Evolutionary conservation across 495 filamentous ascomycete genomes (phyloP).

Genomic region (Glarea lozoyensis): DNA sequence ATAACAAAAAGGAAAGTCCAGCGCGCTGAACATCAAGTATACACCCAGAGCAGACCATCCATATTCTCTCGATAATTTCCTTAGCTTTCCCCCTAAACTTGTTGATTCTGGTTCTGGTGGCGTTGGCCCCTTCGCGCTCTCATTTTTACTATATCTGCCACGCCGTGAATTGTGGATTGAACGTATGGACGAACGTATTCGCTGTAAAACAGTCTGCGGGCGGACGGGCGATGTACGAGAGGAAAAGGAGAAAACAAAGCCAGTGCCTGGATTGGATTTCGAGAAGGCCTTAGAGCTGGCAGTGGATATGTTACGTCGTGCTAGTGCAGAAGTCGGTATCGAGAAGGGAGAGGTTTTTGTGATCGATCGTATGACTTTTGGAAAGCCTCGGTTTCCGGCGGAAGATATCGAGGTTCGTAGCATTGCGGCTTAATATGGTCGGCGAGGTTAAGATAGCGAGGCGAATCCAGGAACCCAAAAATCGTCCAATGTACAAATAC

Average conservation of each 20-base stretch:
- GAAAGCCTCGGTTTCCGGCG: conserved; percentile 5
- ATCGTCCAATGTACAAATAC: conserved; percentile 1
- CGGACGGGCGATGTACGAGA: conserved; percentile 4
- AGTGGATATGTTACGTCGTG: conserved; percentile 8
- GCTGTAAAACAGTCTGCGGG: conserved; percentile 5
- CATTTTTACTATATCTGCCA: conserved; percentile 4
- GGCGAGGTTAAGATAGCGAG: neutral
- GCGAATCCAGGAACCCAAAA: too few species aligned
- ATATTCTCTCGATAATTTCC: conserved; percentile 84
- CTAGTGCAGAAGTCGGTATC: conserved; percentile 2
- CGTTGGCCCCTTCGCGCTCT: conserved; percentile 2
- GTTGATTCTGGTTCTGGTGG: conserved; percentile 43
- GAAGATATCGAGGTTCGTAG: conserved; percentile 13
- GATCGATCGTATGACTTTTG: neutral
- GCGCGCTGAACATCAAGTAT: conserved; percentile 69
- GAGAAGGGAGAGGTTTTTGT: neutral
- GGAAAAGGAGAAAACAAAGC: conserved; percentile 15
- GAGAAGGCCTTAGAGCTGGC: neutral
- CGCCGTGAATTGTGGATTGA: conserved; percentile 16
- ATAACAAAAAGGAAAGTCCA: conserved; percentile 96
- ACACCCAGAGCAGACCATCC: conserved; percentile 91
- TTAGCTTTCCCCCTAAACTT: conserved; percentile 52
- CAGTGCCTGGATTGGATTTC: conserved; percentile 2
- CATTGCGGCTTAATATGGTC: conserved; percentile 6
- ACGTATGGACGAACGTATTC: conserved; percentile 10